Conservation (phyloP, 805 yeast genomes). For the Saccharomycopsis capsularis region DNA sequence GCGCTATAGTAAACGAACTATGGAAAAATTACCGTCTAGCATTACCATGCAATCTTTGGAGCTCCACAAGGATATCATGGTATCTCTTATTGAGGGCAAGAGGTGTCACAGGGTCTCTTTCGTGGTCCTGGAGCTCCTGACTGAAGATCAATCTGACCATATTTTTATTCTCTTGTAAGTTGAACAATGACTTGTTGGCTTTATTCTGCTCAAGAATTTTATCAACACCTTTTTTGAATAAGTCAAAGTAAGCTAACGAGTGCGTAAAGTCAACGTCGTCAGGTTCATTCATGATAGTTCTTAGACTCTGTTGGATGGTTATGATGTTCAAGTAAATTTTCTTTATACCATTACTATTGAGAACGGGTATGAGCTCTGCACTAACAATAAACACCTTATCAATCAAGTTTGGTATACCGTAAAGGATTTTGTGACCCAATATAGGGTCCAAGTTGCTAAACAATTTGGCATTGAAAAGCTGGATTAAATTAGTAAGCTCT, state of each 20-base stretch:
- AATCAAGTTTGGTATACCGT: conserved; percentile 46
- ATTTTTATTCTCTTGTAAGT: conserved; percentile 41
- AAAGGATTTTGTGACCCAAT: conserved; percentile 31
- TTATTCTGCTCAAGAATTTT: conserved; percentile 37
- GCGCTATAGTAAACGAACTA: no score
- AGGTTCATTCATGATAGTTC: conserved; percentile 47
- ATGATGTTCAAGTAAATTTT: conserved; percentile 54
- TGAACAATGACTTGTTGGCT: conserved; percentile 31
- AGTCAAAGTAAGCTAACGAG: conserved; percentile 50
- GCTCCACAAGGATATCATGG: neutral
- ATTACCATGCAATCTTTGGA: neutral
- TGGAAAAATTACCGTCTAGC: neutral
- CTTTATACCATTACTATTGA: conserved; percentile 54
- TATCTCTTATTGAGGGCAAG: conserved; percentile 3
- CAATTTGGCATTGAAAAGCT: conserved; percentile 39
- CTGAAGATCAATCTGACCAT: conserved; percentile 42
- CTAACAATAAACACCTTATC: conserved; percentile 47
- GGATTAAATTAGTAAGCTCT: conserved; percentile 42
- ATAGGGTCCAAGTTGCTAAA: conserved; percentile 27
- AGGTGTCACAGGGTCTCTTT: neutral
- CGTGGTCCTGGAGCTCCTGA: conserved; percentile 5
- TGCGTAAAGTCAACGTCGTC: conserved; percentile 46
- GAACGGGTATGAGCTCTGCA: conserved; percentile 40
- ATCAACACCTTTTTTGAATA: conserved; percentile 44
- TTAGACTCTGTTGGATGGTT: conserved; percentile 62